Base-by-base conservation (phyloP, 768 basidiomycete genomes). In the Rhodotorula taiwanensis region DNA sequence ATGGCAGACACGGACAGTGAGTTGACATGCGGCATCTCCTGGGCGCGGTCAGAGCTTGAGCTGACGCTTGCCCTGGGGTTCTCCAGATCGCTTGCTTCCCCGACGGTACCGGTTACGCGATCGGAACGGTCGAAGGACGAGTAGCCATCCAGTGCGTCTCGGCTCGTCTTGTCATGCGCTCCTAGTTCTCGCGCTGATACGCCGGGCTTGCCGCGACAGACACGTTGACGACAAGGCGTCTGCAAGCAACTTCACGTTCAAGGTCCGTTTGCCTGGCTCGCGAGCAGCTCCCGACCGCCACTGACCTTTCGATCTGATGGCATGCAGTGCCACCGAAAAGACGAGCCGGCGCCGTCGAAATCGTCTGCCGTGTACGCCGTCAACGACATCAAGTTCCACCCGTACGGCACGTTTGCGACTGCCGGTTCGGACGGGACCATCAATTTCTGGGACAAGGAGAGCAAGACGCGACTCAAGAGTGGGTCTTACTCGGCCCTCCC, bases 391-490 rank as follows among this genome's bases (percentile, higher is more conserved):
- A 82, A 83, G 21, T 91, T 91, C 80, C 88, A 93, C 73, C 82
- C 83, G 6, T 83, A 88, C 60, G 88, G 87, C 55, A 91, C 89
- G 4, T 91, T 90, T 74, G 86, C 85, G 33, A 91, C 88, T 27
- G 86, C 83, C 61, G 88, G 87, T 78, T 71, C 54, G 47, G 89
- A 92, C 69, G 89, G 89, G 25, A 86, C 86, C 5, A 85, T 92
- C 74, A 87, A 89, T 80, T 89, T 87, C 76, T 94, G 91, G 91
- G 91, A 95, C 77, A 92, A 91, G 77, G 87, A 93, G 70, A 85
- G 87, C 13, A 86, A 91, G 61, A 90, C 87, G 11, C 85, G 93
- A 44, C 81, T 97, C 78, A 95, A 93, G 79, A 84, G 63, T 65
- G 39, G n/a, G 63, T 58, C 90, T 92, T 76, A 62, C 61, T 33